A percentile compares a stretch with the other conserved stretches of the same genome.
phyloP scores from a whole-genome alignment of 805 yeast species.

The Cyberlindnera mycetangii region DNA sequence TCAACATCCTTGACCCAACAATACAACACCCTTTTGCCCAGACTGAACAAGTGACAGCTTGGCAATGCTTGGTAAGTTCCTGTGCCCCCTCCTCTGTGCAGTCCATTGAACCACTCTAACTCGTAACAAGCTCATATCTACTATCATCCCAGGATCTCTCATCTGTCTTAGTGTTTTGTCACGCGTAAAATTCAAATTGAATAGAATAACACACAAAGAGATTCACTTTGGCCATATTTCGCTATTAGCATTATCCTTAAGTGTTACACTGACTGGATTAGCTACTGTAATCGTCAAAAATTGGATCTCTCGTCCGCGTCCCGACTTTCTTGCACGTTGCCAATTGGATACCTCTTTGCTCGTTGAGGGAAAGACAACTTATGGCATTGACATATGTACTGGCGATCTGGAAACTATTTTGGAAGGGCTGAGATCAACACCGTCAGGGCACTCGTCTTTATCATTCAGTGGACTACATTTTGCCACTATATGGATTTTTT shows the following conservation, averaged over 20 bases:
- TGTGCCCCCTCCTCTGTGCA: too few species aligned
- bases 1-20: slow-evolving; percentile 29
- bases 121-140: slow-evolving; percentile 3
- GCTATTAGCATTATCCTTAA: slow-evolving; percentile 10
- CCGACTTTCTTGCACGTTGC: slow-evolving; percentile 87
- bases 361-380: slow-evolving; percentile 15
- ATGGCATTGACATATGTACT: slow-evolving; percentile 53
- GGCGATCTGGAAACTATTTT: slow-evolving; percentile 37
- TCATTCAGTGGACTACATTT: slow-evolving; percentile 66
- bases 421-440: slow-evolving; percentile 79
- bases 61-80: slow-evolving; percentile 8
- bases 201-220: slow-evolving; percentile 8
- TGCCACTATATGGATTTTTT: slow-evolving; percentile 55
- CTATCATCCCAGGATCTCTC: slow-evolving; percentile 6
- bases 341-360: slow-evolving; percentile 49
- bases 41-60: slow-evolving; percentile 12
- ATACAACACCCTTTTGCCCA: slow-evolving; percentile 31
- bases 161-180: background rate
- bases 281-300: slow-evolving; percentile 52
- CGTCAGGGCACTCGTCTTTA: slow-evolving; percentile 74
- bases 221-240: slow-evolving; percentile 16
- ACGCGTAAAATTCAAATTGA: slow-evolving; percentile 8
- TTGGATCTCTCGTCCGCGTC: slow-evolving; percentile 84
- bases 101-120: background rate
- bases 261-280: slow-evolving; percentile 16